Base-by-base conservation (phyloP, 1,284 basidiomycete species). In the Pisolithus thermaeus region DNA sequence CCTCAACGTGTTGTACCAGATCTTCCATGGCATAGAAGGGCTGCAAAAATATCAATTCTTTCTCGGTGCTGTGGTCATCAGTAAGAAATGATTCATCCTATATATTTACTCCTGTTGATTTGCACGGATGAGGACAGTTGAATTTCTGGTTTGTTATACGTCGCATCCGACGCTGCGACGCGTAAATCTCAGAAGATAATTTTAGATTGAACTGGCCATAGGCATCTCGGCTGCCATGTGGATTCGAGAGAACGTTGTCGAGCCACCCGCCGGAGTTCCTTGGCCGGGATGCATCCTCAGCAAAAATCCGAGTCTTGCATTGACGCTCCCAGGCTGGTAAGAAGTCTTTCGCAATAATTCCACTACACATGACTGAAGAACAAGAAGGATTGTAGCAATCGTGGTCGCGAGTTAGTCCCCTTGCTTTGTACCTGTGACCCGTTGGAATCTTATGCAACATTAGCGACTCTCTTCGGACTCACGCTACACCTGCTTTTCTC, bases 191-290 rank as follows among this genome's bases (percentile, higher is more conserved):
- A 18, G 11, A 9, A 3, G 18, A 18, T 22, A 12, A 39, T 18
- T 18, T 14, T 5, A 46, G 22, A 62, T 60, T 56, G 59, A 61
- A 7, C 50, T 62, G 36, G 36, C 53, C 2, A 36, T 54, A 38
- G 53, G 38, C 11, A 25, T 25, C 8, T 8, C 56, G 23, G 53
- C 61, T 41, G 58, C 60, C 4, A 36, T 59, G 30, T 62, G n/a
- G 40, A 53, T 56, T 14, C 35, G 53, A 11, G 39, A 51, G 16
- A 32, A 42, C 8, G 25, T 61, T 7, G 52, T 49, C 22, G 56
- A 16, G 49, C 56, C 60, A 54, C 62, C 61, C 16, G 35, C 56
- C n/a, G 52, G 58, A 50, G 16, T 52, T 16, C 46, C 42, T 1
- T 63, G 58, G 59, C 45, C 42, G 0, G 60, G 60, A 1, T 61